Evolutionary conservation across 2,329 filamentous ascomycete genomes (phyloP).

Genomic region (Ceratocystis variospora): DNA sequence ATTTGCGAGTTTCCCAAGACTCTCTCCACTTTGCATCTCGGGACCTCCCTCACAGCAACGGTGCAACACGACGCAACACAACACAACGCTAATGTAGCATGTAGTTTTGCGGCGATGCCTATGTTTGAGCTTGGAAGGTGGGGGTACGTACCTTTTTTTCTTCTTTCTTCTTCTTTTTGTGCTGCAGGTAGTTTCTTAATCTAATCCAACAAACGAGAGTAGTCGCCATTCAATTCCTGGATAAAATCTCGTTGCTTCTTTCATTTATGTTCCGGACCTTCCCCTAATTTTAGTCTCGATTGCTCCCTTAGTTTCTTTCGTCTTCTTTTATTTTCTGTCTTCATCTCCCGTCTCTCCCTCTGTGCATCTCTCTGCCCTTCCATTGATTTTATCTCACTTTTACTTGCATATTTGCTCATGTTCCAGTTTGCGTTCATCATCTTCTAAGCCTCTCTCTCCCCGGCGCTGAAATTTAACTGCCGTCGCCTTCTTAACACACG

Average conservation of each 20-base stretch:
- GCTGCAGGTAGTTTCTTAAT: neutral
- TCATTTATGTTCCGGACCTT: neutral
- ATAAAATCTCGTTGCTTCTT: neutral
- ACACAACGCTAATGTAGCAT: neutral
- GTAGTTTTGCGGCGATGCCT: neutral
- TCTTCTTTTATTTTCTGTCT: neutral
- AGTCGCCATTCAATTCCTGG: neutral
- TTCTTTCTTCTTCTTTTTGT: neutral
- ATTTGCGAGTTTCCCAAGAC: neutral
- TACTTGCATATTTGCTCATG: neutral
- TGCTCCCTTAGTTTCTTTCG: neutral
- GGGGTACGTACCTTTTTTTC: neutral
- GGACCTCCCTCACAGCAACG: neutral
- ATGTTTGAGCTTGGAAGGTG: neutral
- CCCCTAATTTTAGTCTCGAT: neutral
- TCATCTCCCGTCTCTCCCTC: neutral
- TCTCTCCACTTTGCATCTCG: slow-evolving; percentile 5
- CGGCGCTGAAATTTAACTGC: neutral
- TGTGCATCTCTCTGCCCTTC: neutral
- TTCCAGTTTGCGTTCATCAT: neutral
- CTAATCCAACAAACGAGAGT: neutral
- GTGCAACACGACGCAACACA: no score
- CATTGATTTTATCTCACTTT: neutral
- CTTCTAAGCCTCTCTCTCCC: neutral
- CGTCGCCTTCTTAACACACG: neutral